Base-by-base conservation (phyloP, 2,329 filamentous ascomycete species). In the Ramichloridium luteum region DNA sequence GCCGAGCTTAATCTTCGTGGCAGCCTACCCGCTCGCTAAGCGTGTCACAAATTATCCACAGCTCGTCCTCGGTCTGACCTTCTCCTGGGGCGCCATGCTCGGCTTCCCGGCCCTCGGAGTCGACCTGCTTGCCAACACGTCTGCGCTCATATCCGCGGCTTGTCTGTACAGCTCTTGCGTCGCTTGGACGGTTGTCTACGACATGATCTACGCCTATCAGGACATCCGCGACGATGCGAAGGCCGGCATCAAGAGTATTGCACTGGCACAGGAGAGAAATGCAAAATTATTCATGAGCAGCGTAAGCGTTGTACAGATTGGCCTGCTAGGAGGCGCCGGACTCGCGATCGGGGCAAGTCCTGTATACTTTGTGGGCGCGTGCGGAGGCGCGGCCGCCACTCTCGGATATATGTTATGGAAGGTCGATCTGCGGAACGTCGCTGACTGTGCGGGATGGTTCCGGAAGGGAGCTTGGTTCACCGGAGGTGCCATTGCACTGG, bases 171-270 rank as follows among this genome's bases (percentile, higher is more conserved):
- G 70, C 8, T 84, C 79, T 26, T 90, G 85, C 46, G 66, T 90
- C 14, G 75, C 81, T 3, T 93, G 85, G 85, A 92, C 83, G 0
- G 69, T 92, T 15, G 59, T 92, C 23, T 93, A 92, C 55, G 84
- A 93, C 54, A 92, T 90, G 74, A 84, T 93, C 17, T 93, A 93
- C 55, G 84, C 84, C 10, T 84, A 92, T 53, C 88, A 90, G 76
- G 84, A 93, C 48, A 79, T 88, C 54, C 77, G 77, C 49, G 83
- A 93, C 46, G 84, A 93, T 50, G 74, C 67, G 39, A 85, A 84
- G 55, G 83, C 78, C 0, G 85, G 84, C 6, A 90, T 93, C 59
- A 92, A 88, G 63, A 83, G 77, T 49, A 90, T 92, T 45, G 84
- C 80, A 2, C 62, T 92, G 23, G 78, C 79, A 52, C 82, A 92